Percentiles rank a stretch among this genome's conserved stretches.
Evolutionary conservation across 139 green algal species (phyloP).

Genomic region (Chlorokybus atmophyticus): DNA sequence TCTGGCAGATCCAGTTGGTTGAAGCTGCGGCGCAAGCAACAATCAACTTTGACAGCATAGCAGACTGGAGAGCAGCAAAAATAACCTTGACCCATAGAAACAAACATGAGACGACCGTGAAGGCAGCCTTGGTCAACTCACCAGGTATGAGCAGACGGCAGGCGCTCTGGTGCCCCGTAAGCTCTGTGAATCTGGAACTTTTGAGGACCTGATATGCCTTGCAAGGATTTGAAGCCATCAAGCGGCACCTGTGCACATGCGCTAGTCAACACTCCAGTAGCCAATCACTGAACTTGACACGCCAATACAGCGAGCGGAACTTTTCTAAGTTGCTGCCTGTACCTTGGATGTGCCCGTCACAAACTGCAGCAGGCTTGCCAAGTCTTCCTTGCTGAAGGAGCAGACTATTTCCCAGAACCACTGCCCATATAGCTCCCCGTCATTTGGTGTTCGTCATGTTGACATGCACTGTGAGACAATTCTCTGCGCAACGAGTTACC

Average conservation of each 20-base stretch:
- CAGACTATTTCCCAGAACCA: conserved; percentile 93
- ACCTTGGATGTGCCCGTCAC: conserved; percentile 74
- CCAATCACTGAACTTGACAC: background rate
- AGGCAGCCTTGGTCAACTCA: conserved; percentile 3
- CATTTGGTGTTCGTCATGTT: no score
- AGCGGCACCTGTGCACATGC: conserved; percentile 54
- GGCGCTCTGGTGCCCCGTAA: conserved; percentile 36
- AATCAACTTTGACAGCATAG: background rate
- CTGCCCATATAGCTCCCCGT: no score
- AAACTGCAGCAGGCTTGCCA: conserved; percentile 80
- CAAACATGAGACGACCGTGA: background rate
- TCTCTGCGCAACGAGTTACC: no score
- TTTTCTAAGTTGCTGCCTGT: background rate
- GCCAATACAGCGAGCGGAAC: background rate
- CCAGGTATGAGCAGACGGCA: conserved; percentile 78
- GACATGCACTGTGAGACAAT: no score
- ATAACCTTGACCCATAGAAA: background rate
- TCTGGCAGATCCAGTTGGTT: conserved; percentile 90
- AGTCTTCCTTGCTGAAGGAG: conserved; percentile 72
- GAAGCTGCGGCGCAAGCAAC: conserved; percentile 63
- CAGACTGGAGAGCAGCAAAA: background rate
- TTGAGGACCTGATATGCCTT: conserved; percentile 82
- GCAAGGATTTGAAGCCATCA: conserved; percentile 82
- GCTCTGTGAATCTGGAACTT: conserved; percentile 78
- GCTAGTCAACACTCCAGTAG: background rate